Base-by-base conservation (phyloP, 345 rosid genomes). In the Xanthoceras sorbifolium region DNA sequence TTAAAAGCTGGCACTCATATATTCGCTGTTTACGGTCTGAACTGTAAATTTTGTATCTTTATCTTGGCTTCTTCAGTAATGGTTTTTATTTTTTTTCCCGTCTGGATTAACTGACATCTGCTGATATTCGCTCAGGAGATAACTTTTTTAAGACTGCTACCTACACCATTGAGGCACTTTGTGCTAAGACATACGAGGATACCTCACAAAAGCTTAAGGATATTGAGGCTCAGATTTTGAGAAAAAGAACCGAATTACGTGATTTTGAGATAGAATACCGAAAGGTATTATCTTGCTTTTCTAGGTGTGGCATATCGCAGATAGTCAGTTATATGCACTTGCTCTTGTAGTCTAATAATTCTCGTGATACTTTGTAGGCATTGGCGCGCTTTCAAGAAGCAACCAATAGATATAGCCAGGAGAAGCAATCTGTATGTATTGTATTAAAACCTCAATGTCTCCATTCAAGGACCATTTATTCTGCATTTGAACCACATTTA, bases 1-100 rank as follows among this genome's bases (percentile, higher is more conserved):
- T 83, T 97, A 66, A 97, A 92, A 87, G 89, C 99, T 42, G 99
- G 99, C 85, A 91, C 97, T 50, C 99, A 97, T 85, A 94, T 97
- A 80, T 97, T 97, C 57, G 99, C 99, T 20, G 98, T 94, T 77
- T 97, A 94, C 81, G 99, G 99, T 97, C 86, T 54, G 89, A 72
- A 75, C 50, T 18, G 44, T 32, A 68, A 52, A 29, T 72, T 74
- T 80, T 67, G 31, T 55, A 9, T 18, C 59, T 66, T 80, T 62
- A 15, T 46, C 46, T 84, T 74, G 18, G 32, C 20, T 42, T 40
- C 9, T 20, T 65, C n/a, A 44, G 57, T 9, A 55, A 18, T 46
- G 55, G 46, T 28, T 59, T n/a, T n/a, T n/a, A n/a, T n/a, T n/a
- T 5, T 4, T 42, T 42, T 42, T 10, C 14, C 12, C 10, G 48